A percentile compares a stretch with the other conserved stretches of the same genome.
Evolutionary conservation across 225 moss, liverwort and hornwort genomes (phyloP).

Genomic region (Takakia lepidozioides): DNA sequence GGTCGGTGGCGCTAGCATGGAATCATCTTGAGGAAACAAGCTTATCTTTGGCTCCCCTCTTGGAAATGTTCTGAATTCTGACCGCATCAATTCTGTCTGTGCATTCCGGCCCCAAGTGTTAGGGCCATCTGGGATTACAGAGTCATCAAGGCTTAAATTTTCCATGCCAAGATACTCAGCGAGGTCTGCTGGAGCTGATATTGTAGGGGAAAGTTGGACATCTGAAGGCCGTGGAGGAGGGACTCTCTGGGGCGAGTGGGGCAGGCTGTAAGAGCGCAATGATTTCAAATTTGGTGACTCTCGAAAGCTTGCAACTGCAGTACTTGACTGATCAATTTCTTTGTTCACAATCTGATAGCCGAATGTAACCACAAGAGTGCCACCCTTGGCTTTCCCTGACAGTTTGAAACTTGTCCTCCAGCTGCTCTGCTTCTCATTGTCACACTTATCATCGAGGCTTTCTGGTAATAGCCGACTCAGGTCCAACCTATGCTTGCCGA

Average conservation of each 20-base stretch:
- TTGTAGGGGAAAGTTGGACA: constrained; percentile 46
- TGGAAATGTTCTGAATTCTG: constrained; percentile 5
- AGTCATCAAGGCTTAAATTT: constrained; percentile 80
- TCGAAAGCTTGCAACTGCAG: constrained; percentile 12
- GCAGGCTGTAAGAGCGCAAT: constrained; percentile 51
- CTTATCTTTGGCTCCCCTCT: neutral
- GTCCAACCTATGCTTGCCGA: constrained; percentile 75
- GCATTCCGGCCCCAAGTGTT: constrained; percentile 8
- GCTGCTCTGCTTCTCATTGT: constrained; percentile 45
- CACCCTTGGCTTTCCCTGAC: constrained; percentile 78
- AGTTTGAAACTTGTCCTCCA: constrained; percentile 92
- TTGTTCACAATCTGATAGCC: constrained; percentile 68
- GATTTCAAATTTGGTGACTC: constrained; percentile 42
- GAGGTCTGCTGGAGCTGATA: constrained; percentile 53
- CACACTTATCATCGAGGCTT: constrained; percentile 20
- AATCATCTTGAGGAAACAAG: too few relatives aligned
- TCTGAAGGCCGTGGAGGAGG: constrained; percentile 28
- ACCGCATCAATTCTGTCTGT: constrained; percentile 11
- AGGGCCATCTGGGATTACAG: constrained; percentile 7
- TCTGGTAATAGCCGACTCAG: constrained; percentile 67
- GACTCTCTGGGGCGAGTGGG: constrained; percentile 55
- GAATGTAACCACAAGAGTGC: constrained; percentile 74
- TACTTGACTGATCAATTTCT: constrained; percentile 27
- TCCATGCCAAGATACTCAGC: constrained; percentile 70
- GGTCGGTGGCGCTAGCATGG: too few relatives aligned